Base-by-base conservation (phyloP, 2,329 filamentous ascomycete species). In the Madurella mycetomatis region DNA sequence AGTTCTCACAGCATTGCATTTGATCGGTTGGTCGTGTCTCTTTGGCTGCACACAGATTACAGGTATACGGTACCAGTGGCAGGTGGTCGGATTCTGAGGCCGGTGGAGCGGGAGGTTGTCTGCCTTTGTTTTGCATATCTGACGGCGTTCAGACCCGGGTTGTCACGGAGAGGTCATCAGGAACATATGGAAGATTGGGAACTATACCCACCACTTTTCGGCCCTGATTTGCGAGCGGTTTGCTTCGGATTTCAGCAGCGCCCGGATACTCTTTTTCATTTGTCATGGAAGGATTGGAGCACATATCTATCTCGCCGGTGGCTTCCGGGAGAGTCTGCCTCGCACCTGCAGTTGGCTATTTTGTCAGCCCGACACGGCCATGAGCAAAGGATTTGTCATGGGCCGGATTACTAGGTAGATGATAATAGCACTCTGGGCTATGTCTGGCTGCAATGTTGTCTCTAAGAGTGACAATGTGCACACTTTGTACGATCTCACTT, bases 1-100 rank as follows among this genome's bases (percentile, higher is more conserved):
- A 18, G 39, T 45, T 47, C 32, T 44, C 43, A 40, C 32, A 46
- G 40, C 47, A 53, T 52, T n/a, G 47, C 41, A 52, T 53, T 44
- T 34, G 45, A 46, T 51, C 40, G 47, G 53, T 49, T 53, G 18
- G 50, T 52, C n/a, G 51, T 37, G 13, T 37, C 13, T 4, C 34
- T 9, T 37, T 37, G 13, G 34, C 34, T 4, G 25, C 25, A 37
- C 13, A 37, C 34, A 37, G 34, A 37, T 37, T 37, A 12, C 34
- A 41, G 30, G 37, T 32, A 40, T 41, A 34, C 30, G 11, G 32
- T 30, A 17, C 30, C 31, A 42, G 4, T 18, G 42, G 42, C 46
- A 41, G 37, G 30, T 52, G 44, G 25, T 49, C 34, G 52, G 41
- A 19, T 41, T 32, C 41, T 9, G 3, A 30, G 44, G 11, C 5